These are phyloP conservation scores for Fusarium hostae DNA, from an alignment of 2,329 filamentous ascomycete species.

Conservation along the genomic window DNA sequence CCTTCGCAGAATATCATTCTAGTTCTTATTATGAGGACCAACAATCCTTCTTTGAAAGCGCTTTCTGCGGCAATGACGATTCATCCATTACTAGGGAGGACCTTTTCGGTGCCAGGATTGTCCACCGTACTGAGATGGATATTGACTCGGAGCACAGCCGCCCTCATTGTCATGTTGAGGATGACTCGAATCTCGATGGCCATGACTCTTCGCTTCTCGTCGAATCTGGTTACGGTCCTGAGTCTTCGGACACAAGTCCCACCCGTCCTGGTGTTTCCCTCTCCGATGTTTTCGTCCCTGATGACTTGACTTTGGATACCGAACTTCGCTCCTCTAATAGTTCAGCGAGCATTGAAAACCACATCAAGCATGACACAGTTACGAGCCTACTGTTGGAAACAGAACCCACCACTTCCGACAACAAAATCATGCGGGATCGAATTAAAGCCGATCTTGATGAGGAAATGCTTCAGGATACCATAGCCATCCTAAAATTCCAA, in stretches of 20 bases:
- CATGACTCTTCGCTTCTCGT: too few species aligned
- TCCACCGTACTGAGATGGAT: background rate
- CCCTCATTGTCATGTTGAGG: background rate
- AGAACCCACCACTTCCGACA: background rate
- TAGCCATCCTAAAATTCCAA: background rate
- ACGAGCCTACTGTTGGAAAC: background rate
- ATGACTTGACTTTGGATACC: background rate
- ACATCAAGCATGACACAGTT: background rate
- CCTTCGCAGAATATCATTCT: background rate
- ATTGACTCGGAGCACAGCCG: background rate
- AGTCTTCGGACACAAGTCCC: background rate
- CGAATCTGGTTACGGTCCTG: background rate
- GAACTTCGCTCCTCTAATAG: background rate
- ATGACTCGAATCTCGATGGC: background rate
- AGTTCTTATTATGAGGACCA: background rate
- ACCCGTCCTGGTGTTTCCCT: background rate
- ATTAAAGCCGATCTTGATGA: background rate
- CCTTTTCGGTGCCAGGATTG: background rate
- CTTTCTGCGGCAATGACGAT: background rate
- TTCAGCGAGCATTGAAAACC: background rate
- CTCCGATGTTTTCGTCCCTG: background rate
- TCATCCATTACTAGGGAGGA: background rate
- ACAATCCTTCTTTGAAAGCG: background rate
- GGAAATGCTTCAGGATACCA: constrained; percentile 9
- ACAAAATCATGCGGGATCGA: background rate